A percentile compares a stretch with the other conserved stretches of the same genome.
These are phyloP conservation scores for Malus sylvestris DNA, from an alignment of 306 rosid genomes.

Conservation along the genomic window DNA sequence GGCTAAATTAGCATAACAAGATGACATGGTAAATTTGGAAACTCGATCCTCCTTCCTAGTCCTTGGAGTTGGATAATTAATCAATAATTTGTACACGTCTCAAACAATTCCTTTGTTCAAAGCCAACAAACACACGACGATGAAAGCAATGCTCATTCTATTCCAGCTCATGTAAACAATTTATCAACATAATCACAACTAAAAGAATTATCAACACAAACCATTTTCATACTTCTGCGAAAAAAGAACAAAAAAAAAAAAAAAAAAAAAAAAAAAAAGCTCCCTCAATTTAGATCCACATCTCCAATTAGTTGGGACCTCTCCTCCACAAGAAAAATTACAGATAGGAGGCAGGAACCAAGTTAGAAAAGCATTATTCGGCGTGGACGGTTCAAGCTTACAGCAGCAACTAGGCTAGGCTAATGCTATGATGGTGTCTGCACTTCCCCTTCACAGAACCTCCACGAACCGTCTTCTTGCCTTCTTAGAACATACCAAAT, in stretches of 20 bases:
- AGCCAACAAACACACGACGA: not conserved
- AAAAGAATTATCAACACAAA: not conserved
- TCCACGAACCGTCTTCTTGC: constrained; percentile 93
- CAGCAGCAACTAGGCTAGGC: constrained; percentile 11
- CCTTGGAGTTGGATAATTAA: not conserved
- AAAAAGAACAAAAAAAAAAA: too few species aligned
- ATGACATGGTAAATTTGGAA: not conserved
- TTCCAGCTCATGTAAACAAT: not conserved
- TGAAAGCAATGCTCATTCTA: not conserved
- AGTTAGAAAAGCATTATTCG: constrained; percentile 34
- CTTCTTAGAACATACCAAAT: constrained; percentile 68
- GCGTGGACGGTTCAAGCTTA: constrained; percentile 17
- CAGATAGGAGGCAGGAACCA: constrained; percentile 14
- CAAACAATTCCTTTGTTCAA: not conserved
- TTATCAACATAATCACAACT: not conserved
- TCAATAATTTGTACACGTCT: not conserved
- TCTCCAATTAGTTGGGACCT: not conserved
- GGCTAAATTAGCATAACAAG: not conserved
- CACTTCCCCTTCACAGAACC: constrained; percentile 72
- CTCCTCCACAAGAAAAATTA: not conserved
- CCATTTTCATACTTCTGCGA: not conserved
- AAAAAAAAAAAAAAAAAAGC: not conserved
- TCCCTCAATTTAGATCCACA: not conserved
- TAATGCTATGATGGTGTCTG: constrained; percentile 37
- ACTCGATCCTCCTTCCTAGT: not conserved